Evolutionary conservation across 257 asterid genomes (phyloP).

Genomic region (Scutellaria galericulata): DNA sequence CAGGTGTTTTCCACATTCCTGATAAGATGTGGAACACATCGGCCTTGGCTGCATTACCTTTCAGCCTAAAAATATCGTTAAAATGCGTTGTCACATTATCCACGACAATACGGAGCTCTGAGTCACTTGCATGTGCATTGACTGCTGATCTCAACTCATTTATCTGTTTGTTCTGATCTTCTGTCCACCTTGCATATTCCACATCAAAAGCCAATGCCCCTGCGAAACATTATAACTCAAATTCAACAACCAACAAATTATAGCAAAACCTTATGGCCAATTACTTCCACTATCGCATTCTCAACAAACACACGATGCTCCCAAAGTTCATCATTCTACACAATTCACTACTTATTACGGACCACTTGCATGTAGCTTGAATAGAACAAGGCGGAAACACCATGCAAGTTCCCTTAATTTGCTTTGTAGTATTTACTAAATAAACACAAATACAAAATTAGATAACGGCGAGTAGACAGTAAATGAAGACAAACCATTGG

Average conservation of each 20-base stretch:
- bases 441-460: not conserved
- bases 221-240: constrained; percentile 38
- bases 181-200: constrained; percentile 87
- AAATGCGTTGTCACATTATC: constrained; percentile 71
- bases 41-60: constrained; percentile 81
- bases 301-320: not conserved
- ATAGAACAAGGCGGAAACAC: not conserved
- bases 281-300: not conserved
- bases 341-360: not conserved
- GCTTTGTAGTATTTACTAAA: not conserved
- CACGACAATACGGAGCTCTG: constrained; percentile 68
- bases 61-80: constrained; percentile 77
- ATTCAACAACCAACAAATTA: constrained; percentile 21
- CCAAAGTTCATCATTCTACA: not conserved
- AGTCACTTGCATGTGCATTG: constrained; percentile 75
- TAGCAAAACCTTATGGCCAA: not conserved
- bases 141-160: constrained; percentile 78
- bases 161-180: constrained; percentile 73
- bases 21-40: constrained; percentile 96
- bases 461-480: not conserved
- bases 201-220: constrained; percentile 88
- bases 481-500: constrained; percentile 63
- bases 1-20: constrained; percentile 99
- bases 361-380: not conserved
- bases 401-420: not conserved